Conservation (phyloP, 345 rosid genomes). For the Adansonia digitata region DNA sequence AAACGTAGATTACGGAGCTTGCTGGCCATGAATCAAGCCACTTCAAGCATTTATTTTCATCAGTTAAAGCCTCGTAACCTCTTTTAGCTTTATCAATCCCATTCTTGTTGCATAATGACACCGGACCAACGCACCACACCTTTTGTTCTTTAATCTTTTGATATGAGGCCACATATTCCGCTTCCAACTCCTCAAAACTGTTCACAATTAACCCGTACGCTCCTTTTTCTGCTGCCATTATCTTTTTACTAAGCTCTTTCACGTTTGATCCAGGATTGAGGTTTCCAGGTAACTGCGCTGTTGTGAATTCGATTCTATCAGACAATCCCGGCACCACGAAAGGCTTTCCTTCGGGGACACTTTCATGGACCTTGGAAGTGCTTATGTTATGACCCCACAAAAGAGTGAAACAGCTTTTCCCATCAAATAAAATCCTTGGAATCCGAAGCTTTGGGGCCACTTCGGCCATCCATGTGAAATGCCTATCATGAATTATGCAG, state of each 20-base stretch:
- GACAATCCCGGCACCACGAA: slow-evolving; percentile 33
- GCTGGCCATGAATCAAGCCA: background rate
- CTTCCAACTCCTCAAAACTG: slow-evolving; percentile 37
- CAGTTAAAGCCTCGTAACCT: slow-evolving; percentile 20
- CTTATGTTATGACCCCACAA: slow-evolving; percentile 17
- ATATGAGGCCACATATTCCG: slow-evolving; percentile 21
- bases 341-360: slow-evolving; percentile 14
- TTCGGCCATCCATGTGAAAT: slow-evolving; percentile 15
- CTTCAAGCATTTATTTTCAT: background rate
- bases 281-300: slow-evolving; percentile 20
- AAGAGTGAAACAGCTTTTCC: slow-evolving; percentile 27
- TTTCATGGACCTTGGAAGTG: slow-evolving; percentile 17
- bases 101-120: slow-evolving; percentile 25
- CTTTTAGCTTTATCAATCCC: slow-evolving; percentile 26
- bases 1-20: background rate
- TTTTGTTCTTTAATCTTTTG: slow-evolving; percentile 18
- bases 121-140: slow-evolving; percentile 48
- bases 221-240: slow-evolving; percentile 20
- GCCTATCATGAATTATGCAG: slow-evolving; percentile 29
- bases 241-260: background rate
- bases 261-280: background rate
- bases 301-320: slow-evolving; percentile 21
- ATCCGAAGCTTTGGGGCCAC: slow-evolving; percentile 16
- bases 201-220: slow-evolving; percentile 31
- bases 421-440: slow-evolving; percentile 31